Evolutionary conservation across 805 yeast species (phyloP).

Genomic region (Monosporozyma siamensis): DNA sequence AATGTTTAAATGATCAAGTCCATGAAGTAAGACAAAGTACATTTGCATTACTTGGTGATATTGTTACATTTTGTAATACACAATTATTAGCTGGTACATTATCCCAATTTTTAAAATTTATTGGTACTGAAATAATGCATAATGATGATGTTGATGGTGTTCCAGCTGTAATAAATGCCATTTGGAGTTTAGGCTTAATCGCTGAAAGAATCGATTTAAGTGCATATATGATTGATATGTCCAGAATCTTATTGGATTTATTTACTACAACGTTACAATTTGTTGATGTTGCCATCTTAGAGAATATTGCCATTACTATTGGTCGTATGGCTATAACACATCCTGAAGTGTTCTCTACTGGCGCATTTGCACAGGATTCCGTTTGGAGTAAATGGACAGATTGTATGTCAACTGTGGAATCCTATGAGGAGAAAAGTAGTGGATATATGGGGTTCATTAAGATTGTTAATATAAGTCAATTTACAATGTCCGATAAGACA

Average conservation of each 20-base stretch:
- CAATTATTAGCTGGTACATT: constrained; percentile 29
- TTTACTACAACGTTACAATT: constrained; percentile 21
- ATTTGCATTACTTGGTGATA: constrained; percentile 83
- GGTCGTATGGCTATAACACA: constrained; percentile 71
- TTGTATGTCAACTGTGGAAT: constrained; percentile 55
- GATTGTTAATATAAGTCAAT: constrained; percentile 35
- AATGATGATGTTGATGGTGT: constrained; percentile 29
- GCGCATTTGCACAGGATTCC: constrained; percentile 21
- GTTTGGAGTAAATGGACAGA: constrained; percentile 63
- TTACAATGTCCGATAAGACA: constrained; percentile 16
- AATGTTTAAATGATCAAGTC: constrained; percentile 63
- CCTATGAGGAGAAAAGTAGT: constrained; percentile 81
- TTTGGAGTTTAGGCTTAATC: constrained; percentile 90
- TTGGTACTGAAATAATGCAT: constrained; percentile 56
- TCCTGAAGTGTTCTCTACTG: constrained; percentile 51
- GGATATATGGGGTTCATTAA: constrained; percentile 79
- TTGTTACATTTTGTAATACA: constrained; percentile 52
- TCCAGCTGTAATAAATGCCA: constrained; percentile 49
- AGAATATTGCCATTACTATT: constrained; percentile 81
- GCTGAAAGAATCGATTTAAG: constrained; percentile 41
- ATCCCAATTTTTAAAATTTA: constrained; percentile 45
- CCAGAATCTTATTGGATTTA: constrained; percentile 22
- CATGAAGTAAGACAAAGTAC: constrained; percentile 92
- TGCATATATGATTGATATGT: constrained; percentile 24
- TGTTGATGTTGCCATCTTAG: constrained; percentile 46